These are phyloP conservation scores for Dichotomopilus funicola DNA, from an alignment of 2,329 filamentous ascomycete genomes.

Conservation along the genomic window DNA sequence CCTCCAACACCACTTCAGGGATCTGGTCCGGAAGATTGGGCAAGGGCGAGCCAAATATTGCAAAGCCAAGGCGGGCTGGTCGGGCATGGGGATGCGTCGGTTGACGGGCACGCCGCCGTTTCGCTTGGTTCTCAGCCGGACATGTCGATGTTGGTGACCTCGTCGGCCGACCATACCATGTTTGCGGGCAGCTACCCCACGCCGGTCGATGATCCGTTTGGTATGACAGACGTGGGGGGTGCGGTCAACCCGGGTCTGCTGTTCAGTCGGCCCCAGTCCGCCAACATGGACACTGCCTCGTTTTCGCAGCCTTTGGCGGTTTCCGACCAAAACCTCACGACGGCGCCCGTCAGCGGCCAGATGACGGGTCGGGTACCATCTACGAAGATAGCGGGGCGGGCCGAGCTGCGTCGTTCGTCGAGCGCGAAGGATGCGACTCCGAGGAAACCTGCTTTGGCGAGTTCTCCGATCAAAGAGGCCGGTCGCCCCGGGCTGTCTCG, in stretches of 20 bases:
- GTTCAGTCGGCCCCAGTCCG: conserved; percentile 46
- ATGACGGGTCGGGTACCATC: conserved; percentile 22
- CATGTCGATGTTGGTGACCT: conserved; percentile 35
- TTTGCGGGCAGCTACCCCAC: conserved; percentile 38
- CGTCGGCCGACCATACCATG: conserved; percentile 32
- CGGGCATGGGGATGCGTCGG: conserved; percentile 26
- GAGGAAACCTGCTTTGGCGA: conserved; percentile 36
- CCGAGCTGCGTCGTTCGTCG: conserved; percentile 39
- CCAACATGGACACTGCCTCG: conserved; percentile 36
- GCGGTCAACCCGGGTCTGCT: conserved; percentile 53
- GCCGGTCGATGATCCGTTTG: conserved; percentile 46
- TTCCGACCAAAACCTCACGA: conserved; percentile 17
- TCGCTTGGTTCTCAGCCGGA: conserved; percentile 46
- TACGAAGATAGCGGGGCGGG: conserved; percentile 27
- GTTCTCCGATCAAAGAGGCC: conserved; percentile 47
- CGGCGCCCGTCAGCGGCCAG: conserved; percentile 13
- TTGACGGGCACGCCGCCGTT: conserved; percentile 36
- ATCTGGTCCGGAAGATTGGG: conserved; percentile 52
- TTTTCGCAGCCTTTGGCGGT: conserved; percentile 28
- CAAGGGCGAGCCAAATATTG: conserved; percentile 48
- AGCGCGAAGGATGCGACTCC: conserved; percentile 39
- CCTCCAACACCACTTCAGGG: conserved; percentile 37
- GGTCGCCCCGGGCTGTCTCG: conserved; percentile 45
- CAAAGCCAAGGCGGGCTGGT: conserved; percentile 38
- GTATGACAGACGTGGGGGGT: conserved; percentile 38